phyloP scores from a whole-genome alignment of 2,329 filamentous ascomycete genomes.

The Colletotrichum spaethianum region DNA sequence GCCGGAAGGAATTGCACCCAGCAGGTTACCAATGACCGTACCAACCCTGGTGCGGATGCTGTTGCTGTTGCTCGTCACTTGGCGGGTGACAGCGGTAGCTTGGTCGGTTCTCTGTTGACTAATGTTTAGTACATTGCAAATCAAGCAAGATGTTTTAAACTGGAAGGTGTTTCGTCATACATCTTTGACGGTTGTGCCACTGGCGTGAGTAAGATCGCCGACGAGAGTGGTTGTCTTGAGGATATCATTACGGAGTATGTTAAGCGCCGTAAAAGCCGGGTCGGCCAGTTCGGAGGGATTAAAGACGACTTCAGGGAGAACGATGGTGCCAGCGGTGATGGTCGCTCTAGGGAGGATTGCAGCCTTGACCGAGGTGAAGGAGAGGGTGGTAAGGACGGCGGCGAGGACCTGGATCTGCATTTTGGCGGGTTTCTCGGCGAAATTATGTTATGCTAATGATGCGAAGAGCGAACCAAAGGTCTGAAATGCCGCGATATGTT shows the following conservation, averaged over 20 bases:
- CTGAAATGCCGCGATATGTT: too few species aligned
- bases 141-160: neutral
- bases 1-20: neutral
- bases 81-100: conserved; percentile 7
- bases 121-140: neutral
- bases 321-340: neutral
- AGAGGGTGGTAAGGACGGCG: neutral
- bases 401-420: neutral
- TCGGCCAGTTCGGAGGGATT: neutral
- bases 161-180: neutral
- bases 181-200: conserved; percentile 8
- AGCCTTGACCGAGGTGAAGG: neutral
- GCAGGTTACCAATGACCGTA: neutral
- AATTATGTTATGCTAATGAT: neutral
- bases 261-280: neutral
- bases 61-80: conserved; percentile 2
- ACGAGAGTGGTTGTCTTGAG: neutral
- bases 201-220: neutral
- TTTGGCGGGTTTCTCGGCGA: neutral
- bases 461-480: neutral
- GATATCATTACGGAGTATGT: neutral
- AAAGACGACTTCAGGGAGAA: conserved; percentile 22
- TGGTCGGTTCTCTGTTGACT: conserved; percentile 12
- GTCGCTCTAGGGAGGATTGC: conserved; percentile 13
- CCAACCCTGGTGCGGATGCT: conserved; percentile 10